Evolutionary conservation across 2,329 filamentous ascomycete species (phyloP), one percentile per base, ranked within the genome.

Genomic region (Epicoccum sorghinum): DNA sequence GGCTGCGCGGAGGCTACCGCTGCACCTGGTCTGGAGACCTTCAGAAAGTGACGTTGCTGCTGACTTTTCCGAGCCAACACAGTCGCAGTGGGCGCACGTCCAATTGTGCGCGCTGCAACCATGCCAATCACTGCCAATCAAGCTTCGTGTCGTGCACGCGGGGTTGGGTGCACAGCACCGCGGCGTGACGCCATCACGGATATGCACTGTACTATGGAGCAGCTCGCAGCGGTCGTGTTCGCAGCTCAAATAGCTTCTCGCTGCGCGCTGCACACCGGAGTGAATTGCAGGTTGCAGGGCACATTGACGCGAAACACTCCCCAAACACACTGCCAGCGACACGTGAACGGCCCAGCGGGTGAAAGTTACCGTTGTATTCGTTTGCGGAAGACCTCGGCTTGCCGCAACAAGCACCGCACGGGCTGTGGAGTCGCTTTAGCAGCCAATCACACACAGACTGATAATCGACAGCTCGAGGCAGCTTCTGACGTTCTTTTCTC

Each of bases 401-500:
- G 65, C 64, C 63, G 61, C 64, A 62, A 52, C 43, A 59, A 61
- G 65, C 52, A 50, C 47, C 37, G 47, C 47, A 47, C 53, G 47
- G 53, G 7, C 27, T 29, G 53, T 52, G 53, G 41, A 50, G 55
- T 53, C 57, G 57, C 55, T 54, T 49, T 45, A 47, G 60, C 61
- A 61, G 59, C 71, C 71, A 73, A 73, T 74, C 71, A 73, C 29
- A 14, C 29, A 29, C 33, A 40, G 40, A 47, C 57, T 62, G 64
- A 62, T 72, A 62, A 57, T 60, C 59, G 62, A 61, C 62, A 57
- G 55, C 60, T 60, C 60, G 62, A 58, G 65, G 58, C 65, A 63
- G 66, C 68, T 72, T 72, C 69, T 72, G 66, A 67, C 69, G 47
- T 68, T 71, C 67, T 71, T 70, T 69, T 68, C 67, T 58, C 65